A percentile compares a stretch with the other conserved stretches of the same genome.
These are phyloP conservation scores for Fusarium sp. DNA, from an alignment of 2,329 filamentous ascomycete genomes.

Conservation along the genomic window DNA sequence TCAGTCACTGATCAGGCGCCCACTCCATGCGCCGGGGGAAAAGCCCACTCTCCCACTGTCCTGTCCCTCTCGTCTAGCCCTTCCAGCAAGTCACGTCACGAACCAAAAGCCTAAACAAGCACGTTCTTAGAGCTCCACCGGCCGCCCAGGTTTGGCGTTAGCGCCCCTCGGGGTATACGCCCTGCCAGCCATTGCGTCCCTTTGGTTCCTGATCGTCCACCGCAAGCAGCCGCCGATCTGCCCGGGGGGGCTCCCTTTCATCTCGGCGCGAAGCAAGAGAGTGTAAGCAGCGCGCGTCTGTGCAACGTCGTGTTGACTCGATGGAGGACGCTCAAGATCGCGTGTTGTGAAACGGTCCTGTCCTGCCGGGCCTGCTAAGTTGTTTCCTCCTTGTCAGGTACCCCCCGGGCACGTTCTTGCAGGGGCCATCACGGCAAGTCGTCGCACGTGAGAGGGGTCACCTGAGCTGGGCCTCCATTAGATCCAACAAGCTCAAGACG, in stretches of 20 bases:
- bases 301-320: constrained; percentile 21
- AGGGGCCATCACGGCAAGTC: background rate
- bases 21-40: background rate
- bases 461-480: background rate
- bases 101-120: constrained; percentile 7
- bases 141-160: background rate
- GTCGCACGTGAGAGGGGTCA: constrained; percentile 38
- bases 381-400: constrained; percentile 17
- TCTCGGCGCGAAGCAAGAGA: background rate
- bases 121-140: background rate
- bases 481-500: background rate
- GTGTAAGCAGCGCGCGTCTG: background rate
- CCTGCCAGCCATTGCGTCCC: background rate
- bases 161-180: background rate
- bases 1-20: constrained; percentile 33
- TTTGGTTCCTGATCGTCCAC: constrained; percentile 10
- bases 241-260: background rate
- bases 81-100: constrained; percentile 29
- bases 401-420: background rate
- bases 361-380: background rate
- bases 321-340: background rate
- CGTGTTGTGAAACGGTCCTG: constrained; percentile 32
- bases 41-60: constrained; percentile 10
- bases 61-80: constrained; percentile 20
- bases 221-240: constrained; percentile 6